Base-by-base conservation (phyloP, 2,329 filamentous ascomycete genomes). In the Emericellopsis cladophorae region DNA sequence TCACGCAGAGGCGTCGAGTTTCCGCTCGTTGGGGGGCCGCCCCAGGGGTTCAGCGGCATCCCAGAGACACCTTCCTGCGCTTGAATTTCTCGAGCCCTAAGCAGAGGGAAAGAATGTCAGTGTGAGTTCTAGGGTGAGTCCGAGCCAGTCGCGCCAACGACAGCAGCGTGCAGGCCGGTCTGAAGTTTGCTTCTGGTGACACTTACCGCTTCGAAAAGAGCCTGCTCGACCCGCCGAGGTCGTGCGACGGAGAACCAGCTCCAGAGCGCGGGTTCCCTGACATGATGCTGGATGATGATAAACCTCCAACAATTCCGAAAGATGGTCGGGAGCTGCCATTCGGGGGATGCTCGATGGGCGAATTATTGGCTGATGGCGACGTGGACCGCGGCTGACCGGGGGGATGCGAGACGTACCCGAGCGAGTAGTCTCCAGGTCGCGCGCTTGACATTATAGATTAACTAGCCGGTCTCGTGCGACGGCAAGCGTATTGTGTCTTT, bases 1-100 rank as follows among this genome's bases (percentile, higher is more conserved):
- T 96, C 92, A 55, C 92, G 86, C 40, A 98, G 75, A 51, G 92
- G 92, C 34, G 90, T 95, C 16, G 90, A 95, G 61, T 95, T 90
- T 49, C 90, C 92, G 59, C 90, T 95, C 42, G 90, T 95, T 38
- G 92, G 90, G 49, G 92, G 90, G 10, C 92, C 90, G 71, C 88
- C 88, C 92, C 92, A 96, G 35, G 83, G 81, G 55, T 81, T 78
- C 40, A 81, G 62, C 60, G 70, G 72, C 54, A 76, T 72, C 55
- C 71, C 81, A 57, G 69, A 67, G 39, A 95, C 72, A 40, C 89
- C 89, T 73, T 96, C 90, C 66, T 95, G 89, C 41, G 89, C 89
- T 67, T 96, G 90, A 46, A 96, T 95, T 63, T 98, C 92, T 60
- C 92, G 78, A 49, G 92, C 89, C 57, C 90, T 95, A 46, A n/a